Conservation (phyloP, 2,329 filamentous ascomycete genomes). For the Penicillium palitans region DNA sequence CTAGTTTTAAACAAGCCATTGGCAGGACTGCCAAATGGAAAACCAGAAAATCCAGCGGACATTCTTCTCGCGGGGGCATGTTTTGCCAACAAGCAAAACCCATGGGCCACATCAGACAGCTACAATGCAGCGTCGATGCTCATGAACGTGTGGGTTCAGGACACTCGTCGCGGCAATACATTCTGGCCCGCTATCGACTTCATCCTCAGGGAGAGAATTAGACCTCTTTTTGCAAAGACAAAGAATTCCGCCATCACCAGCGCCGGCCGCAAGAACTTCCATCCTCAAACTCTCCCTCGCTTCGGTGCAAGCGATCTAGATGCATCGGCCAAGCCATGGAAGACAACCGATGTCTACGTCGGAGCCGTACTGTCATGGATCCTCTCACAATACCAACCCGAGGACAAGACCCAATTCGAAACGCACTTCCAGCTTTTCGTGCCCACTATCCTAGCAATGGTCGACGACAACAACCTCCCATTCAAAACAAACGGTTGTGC, state of each 20-base stretch:
- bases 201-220: conserved; percentile 36
- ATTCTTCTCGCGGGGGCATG: conserved; percentile 36
- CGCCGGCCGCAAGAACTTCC: conserved; percentile 46
- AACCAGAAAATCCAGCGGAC: conserved; percentile 24
- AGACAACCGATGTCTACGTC: conserved; percentile 37
- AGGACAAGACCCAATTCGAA: conserved; percentile 37
- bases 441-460: conserved; percentile 45
- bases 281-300: conserved; percentile 38
- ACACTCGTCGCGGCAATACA: background rate
- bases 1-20: conserved; percentile 11
- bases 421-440: conserved; percentile 47
- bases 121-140: conserved; percentile 11
- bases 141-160: conserved; percentile 3
- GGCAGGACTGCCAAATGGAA: conserved; percentile 18
- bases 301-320: conserved; percentile 41
- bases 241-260: conserved; percentile 46
- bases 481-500: conserved; percentile 44
- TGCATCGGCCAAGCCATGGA: conserved; percentile 43
- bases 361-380: conserved; percentile 40
- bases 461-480: conserved; percentile 42
- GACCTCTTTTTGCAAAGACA: conserved; percentile 44
- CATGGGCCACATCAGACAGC: conserved; percentile 38
- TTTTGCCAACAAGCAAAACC: conserved; percentile 34
- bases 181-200: conserved; percentile 23
- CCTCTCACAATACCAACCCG: conserved; percentile 37